Conservation (phyloP, 805 yeast species). For the Sugiyamaella chiloensis region DNA sequence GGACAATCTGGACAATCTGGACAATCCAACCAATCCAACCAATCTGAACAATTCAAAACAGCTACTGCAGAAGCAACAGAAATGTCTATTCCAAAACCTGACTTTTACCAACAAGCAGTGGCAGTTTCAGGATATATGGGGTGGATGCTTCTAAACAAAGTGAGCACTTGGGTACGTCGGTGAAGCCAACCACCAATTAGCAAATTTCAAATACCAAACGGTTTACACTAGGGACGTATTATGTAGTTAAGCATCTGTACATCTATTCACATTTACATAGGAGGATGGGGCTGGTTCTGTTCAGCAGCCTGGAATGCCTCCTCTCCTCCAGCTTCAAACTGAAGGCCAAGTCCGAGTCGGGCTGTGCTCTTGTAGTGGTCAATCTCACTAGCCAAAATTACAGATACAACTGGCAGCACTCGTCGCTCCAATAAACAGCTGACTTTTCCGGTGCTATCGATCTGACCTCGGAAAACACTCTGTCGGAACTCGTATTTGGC, state of each 20-base stretch:
- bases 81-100: too few species aligned
- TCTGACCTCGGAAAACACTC: constrained; percentile 90
- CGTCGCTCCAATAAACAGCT: constrained; percentile 89
- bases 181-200: constrained; percentile 1
- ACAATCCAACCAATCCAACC: too few species aligned
- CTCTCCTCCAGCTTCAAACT: constrained; percentile 93
- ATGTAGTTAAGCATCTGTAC: background rate
- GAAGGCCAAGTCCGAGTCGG: constrained; percentile 89
- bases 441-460: constrained; percentile 89
- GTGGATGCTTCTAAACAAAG: constrained; percentile 18
- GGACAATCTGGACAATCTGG: too few species aligned
- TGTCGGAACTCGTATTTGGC: constrained; percentile 98
- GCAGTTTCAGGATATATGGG: constrained; percentile 25
- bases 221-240: too few species aligned
- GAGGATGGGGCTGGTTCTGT: constrained; percentile 27
- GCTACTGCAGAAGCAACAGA: too few species aligned
- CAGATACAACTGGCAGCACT: constrained; percentile 84
- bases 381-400: constrained; percentile 86
- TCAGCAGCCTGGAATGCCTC: constrained; percentile 56
- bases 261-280: constrained; percentile 23
- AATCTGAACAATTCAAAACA: too few species aligned
- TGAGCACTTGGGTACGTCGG: constrained; percentile 19
- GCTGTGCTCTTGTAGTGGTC: constrained; percentile 80
- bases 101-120: constrained; percentile 23
- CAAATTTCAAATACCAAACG: background rate